Conservation (phyloP, 176 grass and related monocot genomes). For the Cocos nucifera region DNA sequence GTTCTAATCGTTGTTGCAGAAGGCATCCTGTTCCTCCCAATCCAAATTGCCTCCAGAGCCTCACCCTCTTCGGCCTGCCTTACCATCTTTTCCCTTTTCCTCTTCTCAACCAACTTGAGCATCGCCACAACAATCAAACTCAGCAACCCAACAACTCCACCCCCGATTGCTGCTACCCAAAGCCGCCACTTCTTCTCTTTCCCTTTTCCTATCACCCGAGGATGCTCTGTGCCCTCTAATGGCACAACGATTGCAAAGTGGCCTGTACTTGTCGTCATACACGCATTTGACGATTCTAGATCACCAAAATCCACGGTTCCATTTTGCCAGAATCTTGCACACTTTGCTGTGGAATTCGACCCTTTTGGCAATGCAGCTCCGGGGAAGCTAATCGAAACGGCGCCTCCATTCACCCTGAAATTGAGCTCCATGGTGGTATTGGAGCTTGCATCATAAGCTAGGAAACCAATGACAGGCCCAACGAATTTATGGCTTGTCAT, state of each 20-base stretch:
- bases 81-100: conserved; percentile 13
- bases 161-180: not conserved
- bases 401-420: not conserved
- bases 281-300: not conserved
- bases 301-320: conserved; percentile 3
- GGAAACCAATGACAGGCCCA: conserved; percentile 6
- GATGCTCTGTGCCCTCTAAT: not conserved
- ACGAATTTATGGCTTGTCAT: conserved; percentile 6
- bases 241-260: conserved; percentile 15
- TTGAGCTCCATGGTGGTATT: conserved; percentile 1
- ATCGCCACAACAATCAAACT: not conserved
- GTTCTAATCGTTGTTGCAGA: conserved; percentile 10
- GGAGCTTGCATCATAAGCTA: conserved; percentile 20
- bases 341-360: conserved; percentile 4
- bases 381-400: conserved; percentile 8
- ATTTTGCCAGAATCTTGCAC: conserved; percentile 4
- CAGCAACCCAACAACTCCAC: conserved; percentile 4
- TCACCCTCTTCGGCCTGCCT: conserved; percentile 12
- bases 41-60: conserved; percentile 1
- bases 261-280: conserved; percentile 4
- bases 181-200: not conserved
- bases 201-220: not conserved
- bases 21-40: conserved; percentile 19
- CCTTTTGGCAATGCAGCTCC: not conserved
- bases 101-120: conserved; percentile 2